phyloP scores from a whole-genome alignment of 2,329 filamentous ascomycete species.

The Neofusicoccum cordaticola region DNA sequence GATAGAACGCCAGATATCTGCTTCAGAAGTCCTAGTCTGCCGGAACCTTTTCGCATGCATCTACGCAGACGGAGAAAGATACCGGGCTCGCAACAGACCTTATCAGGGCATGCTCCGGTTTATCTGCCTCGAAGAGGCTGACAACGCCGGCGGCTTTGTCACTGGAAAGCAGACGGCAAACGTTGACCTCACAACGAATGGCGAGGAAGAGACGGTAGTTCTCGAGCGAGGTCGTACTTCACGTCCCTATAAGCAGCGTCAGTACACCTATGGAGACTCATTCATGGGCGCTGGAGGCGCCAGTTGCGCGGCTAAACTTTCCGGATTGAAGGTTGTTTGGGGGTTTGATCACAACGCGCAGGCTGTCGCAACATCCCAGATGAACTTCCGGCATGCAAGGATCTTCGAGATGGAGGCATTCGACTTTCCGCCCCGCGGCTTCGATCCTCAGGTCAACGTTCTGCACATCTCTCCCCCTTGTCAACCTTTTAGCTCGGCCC shows the following conservation, averaged over 20 bases:
- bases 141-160: not conserved
- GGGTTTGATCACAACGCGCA: constrained; percentile 61
- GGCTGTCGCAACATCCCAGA: constrained; percentile 57
- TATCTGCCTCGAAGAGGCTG: not conserved
- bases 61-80: not conserved
- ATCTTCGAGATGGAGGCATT: constrained; percentile 24
- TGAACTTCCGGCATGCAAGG: constrained; percentile 53
- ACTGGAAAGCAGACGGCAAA: not conserved
- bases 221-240: too few species aligned
- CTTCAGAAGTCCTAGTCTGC: not conserved
- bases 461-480: constrained; percentile 76
- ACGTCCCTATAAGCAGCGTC: not conserved
- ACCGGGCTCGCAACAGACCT: not conserved
- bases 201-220: too few species aligned
- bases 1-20: not conserved
- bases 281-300: constrained; percentile 74
- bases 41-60: not conserved
- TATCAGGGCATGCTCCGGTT: not conserved
- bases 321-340: constrained; percentile 59
- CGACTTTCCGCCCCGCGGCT: constrained; percentile 40
- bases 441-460: constrained; percentile 58
- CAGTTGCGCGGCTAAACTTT: constrained; percentile 59
- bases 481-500: constrained; percentile 61
- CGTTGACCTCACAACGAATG: not conserved
- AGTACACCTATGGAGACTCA: constrained; percentile 67